Percentiles rank a stretch among this genome's conserved stretches.
Evolutionary conservation across 805 yeast genomes (phyloP).

Genomic region (Lachancea mirantina): DNA sequence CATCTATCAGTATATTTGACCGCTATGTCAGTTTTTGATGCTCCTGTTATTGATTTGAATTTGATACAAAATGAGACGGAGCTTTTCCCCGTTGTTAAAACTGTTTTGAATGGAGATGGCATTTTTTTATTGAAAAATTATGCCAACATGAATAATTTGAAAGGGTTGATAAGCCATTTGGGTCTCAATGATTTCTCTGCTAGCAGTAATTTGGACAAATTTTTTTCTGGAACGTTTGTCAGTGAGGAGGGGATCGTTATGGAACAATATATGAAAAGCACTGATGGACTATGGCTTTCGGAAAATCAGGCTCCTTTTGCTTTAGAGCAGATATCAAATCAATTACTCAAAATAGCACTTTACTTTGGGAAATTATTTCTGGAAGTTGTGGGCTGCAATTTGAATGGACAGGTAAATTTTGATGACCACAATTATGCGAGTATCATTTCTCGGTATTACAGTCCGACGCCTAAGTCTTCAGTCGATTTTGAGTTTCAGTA

Average conservation of each 20-base stretch:
- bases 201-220: slow-evolving; percentile 22
- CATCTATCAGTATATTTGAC: no score
- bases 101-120: slow-evolving; percentile 18
- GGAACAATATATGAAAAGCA: slow-evolving; percentile 25
- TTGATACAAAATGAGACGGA: slow-evolving; percentile 20
- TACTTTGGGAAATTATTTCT: slow-evolving; percentile 20
- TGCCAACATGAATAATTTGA: slow-evolving; percentile 20
- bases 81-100: slow-evolving; percentile 19
- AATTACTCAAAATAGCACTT: slow-evolving; percentile 18
- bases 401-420: neutral
- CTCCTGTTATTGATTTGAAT: slow-evolving; percentile 27
- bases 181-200: slow-evolving; percentile 9
- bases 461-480: slow-evolving; percentile 9
- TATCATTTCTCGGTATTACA: slow-evolving; percentile 19
- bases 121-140: slow-evolving; percentile 27
- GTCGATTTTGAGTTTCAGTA: slow-evolving; percentile 11
- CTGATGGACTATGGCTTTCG: slow-evolving; percentile 13
- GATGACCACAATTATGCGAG: slow-evolving; percentile 12
- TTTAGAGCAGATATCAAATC: slow-evolving; percentile 14
- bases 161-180: slow-evolving; percentile 11
- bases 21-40: no score
- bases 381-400: slow-evolving; percentile 11
- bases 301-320: slow-evolving; percentile 12
- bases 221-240: slow-evolving; percentile 22
- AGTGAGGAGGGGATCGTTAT: slow-evolving; percentile 12